These are phyloP conservation scores for Arctostaphylos glauca DNA, from an alignment of 148 eudicot genomes.

Conservation along the genomic window DNA sequence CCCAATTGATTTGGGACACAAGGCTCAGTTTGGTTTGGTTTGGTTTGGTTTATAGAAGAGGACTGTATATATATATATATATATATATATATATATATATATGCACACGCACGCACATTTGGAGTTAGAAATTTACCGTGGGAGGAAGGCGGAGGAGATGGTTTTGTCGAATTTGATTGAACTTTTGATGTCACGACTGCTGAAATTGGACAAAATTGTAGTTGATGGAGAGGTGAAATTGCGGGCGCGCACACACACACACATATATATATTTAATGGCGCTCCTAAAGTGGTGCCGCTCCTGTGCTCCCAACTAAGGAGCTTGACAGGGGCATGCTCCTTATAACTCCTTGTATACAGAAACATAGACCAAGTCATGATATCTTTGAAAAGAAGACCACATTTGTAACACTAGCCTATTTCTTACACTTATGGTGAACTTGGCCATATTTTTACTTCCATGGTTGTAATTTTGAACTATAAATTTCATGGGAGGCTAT, in stretches of 20 bases:
- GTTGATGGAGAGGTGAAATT: conserved; percentile 72
- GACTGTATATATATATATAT: too few species aligned
- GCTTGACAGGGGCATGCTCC: background rate
- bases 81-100: too few species aligned
- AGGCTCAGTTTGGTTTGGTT: too few species aligned
- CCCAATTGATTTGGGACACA: too few species aligned
- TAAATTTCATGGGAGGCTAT: too few species aligned
- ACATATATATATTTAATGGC: background rate
- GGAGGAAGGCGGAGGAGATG: conserved; percentile 57
- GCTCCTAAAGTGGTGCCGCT: too few species aligned
- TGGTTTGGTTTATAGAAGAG: too few species aligned
- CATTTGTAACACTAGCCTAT: too few species aligned
- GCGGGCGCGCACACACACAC: conserved; percentile 58
- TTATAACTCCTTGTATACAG: background rate
- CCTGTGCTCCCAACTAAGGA: too few species aligned
- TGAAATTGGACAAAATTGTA: conserved; percentile 66
- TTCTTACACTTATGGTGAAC: too few species aligned
- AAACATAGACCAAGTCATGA: background rate
- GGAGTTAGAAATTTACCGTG: conserved; percentile 54
- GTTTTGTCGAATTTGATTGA: conserved; percentile 58
- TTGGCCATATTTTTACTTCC: too few species aligned
- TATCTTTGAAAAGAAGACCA: background rate
- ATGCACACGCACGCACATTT: conserved; percentile 6
- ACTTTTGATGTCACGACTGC: conserved; percentile 64
- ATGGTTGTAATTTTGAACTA: too few species aligned